These are phyloP conservation scores for Helianthus annuus DNA, from an alignment of 129 eudicot species.

Conservation along the genomic window DNA sequence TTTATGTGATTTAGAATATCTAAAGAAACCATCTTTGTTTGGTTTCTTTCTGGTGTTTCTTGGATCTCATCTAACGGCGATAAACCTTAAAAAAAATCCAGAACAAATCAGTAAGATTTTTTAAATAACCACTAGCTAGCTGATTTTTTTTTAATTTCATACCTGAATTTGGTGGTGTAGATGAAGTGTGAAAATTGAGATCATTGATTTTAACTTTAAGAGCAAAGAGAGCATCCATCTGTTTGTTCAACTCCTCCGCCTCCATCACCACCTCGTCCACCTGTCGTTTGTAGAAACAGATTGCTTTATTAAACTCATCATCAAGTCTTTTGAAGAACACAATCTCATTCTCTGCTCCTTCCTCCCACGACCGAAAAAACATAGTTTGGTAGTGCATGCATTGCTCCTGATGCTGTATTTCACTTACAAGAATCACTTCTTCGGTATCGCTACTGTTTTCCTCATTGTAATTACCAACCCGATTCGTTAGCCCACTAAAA, in stretches of 20 bases:
- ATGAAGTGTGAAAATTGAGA: constrained; percentile 10
- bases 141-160: not conserved
- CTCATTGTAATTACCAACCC: constrained; percentile 1
- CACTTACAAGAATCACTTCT: constrained; percentile 44
- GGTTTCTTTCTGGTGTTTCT: constrained; percentile 28
- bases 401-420: constrained; percentile 14
- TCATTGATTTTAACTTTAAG: constrained; percentile 39
- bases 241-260: constrained; percentile 50
- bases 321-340: constrained; percentile 32
- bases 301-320: constrained; percentile 39
- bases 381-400: constrained; percentile 15
- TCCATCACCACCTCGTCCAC: constrained; percentile 47
- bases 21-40: constrained; percentile 26
- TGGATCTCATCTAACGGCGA: constrained; percentile 37
- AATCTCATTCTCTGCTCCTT: constrained; percentile 39
- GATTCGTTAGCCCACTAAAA: constrained; percentile 60
- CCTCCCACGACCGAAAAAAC: constrained; percentile 27
- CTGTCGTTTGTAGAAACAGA: constrained; percentile 21
- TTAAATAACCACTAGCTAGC: too few relatives aligned
- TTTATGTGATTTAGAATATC: constrained; percentile 50
- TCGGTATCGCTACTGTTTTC: constrained; percentile 19
- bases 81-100: constrained; percentile 17
- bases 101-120: not conserved
- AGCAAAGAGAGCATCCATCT: constrained; percentile 67
- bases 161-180: constrained; percentile 14